A percentile compares a stretch with the other conserved stretches of the same genome.
Evolutionary conservation across 208 protist species (phyloP).

Genomic region (Acanthamoeba triangularis): DNA sequence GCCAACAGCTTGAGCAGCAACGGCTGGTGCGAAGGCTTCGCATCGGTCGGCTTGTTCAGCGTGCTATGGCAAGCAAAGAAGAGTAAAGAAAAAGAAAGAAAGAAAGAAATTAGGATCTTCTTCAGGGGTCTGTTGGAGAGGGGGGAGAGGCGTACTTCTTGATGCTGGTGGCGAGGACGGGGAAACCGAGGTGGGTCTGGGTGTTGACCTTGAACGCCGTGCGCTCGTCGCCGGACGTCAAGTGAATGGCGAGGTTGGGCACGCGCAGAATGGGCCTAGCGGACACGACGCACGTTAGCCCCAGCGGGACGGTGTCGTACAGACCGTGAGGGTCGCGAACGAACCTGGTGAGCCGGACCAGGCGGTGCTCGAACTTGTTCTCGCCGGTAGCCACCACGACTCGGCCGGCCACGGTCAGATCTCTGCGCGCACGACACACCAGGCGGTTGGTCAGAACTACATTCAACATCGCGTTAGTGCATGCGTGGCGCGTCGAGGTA

Average conservation of each 20-base stretch:
- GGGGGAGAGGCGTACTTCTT: constrained; percentile 12
- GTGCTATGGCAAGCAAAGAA: background rate
- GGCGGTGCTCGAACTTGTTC: constrained; percentile 75
- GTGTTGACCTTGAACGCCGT: constrained; percentile 96
- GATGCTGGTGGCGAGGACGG: constrained; percentile 93
- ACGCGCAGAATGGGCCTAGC: constrained; percentile 96
- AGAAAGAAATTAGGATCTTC: background rate
- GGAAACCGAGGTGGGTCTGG: constrained; percentile 95
- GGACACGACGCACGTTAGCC: background rate
- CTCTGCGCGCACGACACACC: constrained; percentile 75
- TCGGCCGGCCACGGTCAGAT: constrained; percentile 90
- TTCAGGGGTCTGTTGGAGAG: background rate
- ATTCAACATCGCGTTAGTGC: background rate
- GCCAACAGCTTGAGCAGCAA: constrained; percentile 93
- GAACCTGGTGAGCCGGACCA: constrained; percentile 74
- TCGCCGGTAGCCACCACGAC: constrained; percentile 86
- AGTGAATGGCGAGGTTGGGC: constrained; percentile 97
- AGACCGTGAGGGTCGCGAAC: background rate
- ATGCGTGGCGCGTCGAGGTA: background rate
- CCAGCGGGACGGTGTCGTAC: too few relatives aligned
- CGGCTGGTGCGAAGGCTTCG: constrained; percentile 88
- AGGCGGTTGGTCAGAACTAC: background rate
- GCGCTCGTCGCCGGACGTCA: constrained; percentile 92
- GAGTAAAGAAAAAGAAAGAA: background rate
- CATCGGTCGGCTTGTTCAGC: background rate